phyloP scores from a whole-genome alignment of 352 stramenopile species.

The Saprolegnia parasitica region DNA sequence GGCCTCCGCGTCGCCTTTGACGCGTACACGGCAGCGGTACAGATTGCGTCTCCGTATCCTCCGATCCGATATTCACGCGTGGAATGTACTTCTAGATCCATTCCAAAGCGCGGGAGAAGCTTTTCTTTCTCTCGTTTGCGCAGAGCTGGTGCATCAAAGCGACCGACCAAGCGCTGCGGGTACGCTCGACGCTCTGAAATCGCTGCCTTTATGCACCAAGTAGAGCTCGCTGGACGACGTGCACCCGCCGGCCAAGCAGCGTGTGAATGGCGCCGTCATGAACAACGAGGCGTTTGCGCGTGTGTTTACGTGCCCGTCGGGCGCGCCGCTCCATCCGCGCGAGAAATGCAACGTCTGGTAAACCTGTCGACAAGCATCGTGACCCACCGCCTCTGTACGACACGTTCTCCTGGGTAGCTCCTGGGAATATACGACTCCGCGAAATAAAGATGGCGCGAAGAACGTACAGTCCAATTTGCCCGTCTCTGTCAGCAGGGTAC shows the following conservation, averaged over 20 bases:
- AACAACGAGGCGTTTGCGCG: conserved; percentile 67
- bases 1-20: conserved; percentile 66
- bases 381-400: neutral
- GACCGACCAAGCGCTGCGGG: conserved; percentile 45
- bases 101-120: conserved; percentile 36
- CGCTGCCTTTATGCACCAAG: neutral
- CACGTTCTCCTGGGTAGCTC: neutral
- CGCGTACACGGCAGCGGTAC: conserved; percentile 40
- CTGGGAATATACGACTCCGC: no score
- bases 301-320: conserved; percentile 45
- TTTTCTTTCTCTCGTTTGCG: conserved; percentile 78
- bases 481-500: neutral
- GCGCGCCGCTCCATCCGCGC: conserved; percentile 3
- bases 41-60: neutral
- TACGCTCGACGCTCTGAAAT: neutral
- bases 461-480: no score
- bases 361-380: neutral
- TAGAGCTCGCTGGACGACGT: conserved; percentile 27
- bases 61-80: neutral
- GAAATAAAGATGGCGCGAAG: neutral
- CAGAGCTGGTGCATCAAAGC: conserved; percentile 65
- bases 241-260: conserved; percentile 64
- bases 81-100: conserved; percentile 19
- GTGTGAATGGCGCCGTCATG: conserved; percentile 71
- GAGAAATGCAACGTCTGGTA: conserved; percentile 27